Evolutionary conservation across 2,329 filamentous ascomycete genomes (phyloP).

Genomic region (Arthrobotrys iridis): DNA sequence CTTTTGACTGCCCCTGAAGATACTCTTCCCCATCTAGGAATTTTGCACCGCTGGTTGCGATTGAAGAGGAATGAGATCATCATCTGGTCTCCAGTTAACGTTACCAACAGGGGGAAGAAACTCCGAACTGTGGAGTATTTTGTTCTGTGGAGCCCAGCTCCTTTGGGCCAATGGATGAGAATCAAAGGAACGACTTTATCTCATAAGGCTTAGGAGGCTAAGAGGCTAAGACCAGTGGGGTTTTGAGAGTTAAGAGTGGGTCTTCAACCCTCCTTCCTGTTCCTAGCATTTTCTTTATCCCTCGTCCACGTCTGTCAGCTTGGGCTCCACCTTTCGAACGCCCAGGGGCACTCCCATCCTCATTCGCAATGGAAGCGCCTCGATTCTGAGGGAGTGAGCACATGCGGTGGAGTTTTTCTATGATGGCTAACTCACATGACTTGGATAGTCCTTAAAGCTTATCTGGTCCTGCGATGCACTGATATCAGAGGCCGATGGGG

Average conservation of each 20-base stretch:
- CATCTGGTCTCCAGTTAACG: conserved; percentile 19
- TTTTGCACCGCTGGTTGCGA: not conserved
- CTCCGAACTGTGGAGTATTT: conserved; percentile 17
- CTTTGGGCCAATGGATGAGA: conserved; percentile 1
- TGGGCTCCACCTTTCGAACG: conserved; percentile 11
- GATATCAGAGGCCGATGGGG: conserved; percentile 4
- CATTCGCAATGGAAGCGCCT: conserved; percentile 54
- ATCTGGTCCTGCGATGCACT: conserved; percentile 3
- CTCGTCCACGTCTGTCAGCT: conserved; percentile 3
- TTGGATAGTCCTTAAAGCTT: conserved; percentile 2
- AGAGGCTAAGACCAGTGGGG: conserved; percentile 15
- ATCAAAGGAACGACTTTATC: not conserved
- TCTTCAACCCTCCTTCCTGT: conserved; percentile 9
- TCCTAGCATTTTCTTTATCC: conserved; percentile 1
- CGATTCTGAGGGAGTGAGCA: not conserved
- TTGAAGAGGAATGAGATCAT: conserved; percentile 42
- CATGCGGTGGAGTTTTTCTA: conserved; percentile 24
- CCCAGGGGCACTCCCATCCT: conserved; percentile 20
- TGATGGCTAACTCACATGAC: conserved; percentile 12
- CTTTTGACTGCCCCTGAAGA: conserved; percentile 29
- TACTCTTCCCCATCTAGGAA: conserved; percentile 11
- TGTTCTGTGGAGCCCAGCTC: conserved; percentile 1
- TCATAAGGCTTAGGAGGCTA: too few relatives aligned
- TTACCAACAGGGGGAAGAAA: conserved; percentile 15
- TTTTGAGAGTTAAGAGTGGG: not conserved